Conservation (phyloP, 2,329 filamentous ascomycete genomes). For the Exutisphaerella laricina region DNA sequence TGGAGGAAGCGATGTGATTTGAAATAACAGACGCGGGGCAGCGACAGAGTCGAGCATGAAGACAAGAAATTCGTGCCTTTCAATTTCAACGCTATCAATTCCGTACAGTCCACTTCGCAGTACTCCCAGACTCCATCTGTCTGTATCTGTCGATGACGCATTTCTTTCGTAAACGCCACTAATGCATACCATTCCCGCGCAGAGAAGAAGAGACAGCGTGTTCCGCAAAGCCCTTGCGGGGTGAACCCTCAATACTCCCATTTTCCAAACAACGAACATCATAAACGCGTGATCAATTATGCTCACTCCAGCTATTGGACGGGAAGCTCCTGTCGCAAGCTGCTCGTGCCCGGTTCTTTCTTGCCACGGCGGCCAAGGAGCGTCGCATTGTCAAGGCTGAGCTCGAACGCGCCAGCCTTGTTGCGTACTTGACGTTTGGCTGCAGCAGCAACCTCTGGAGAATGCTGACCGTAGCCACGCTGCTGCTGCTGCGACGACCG, state of each 20-base stretch:
- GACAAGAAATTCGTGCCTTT: not conserved
- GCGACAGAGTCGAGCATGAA: not conserved
- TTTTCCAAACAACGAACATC: not conserved
- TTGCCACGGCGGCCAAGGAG: conserved; percentile 67
- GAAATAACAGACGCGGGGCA: no score
- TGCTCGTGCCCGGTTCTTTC: conserved; percentile 41
- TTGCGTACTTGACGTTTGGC: conserved; percentile 74
- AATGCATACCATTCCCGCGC: not conserved
- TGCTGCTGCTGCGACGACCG: conserved; percentile 50
- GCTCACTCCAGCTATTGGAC: conserved; percentile 13
- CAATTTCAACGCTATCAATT: not conserved
- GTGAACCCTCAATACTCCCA: not conserved
- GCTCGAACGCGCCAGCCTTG: conserved; percentile 74
- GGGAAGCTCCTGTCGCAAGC: conserved; percentile 39
- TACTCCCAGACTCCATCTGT: no score
- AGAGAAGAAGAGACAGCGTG: not conserved
- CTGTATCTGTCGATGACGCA: conserved; percentile 2
- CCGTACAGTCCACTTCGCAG: not conserved
- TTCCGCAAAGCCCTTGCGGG: conserved; percentile 1
- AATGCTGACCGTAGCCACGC: conserved; percentile 84
- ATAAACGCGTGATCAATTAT: not conserved
- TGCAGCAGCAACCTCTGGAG: conserved; percentile 73
- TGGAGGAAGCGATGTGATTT: no score
- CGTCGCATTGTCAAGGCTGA: conserved; percentile 86
- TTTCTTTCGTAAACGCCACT: not conserved